Base-by-base conservation (phyloP, 2,329 filamentous ascomycete genomes). In the Coniochaeta pulveracea region DNA sequence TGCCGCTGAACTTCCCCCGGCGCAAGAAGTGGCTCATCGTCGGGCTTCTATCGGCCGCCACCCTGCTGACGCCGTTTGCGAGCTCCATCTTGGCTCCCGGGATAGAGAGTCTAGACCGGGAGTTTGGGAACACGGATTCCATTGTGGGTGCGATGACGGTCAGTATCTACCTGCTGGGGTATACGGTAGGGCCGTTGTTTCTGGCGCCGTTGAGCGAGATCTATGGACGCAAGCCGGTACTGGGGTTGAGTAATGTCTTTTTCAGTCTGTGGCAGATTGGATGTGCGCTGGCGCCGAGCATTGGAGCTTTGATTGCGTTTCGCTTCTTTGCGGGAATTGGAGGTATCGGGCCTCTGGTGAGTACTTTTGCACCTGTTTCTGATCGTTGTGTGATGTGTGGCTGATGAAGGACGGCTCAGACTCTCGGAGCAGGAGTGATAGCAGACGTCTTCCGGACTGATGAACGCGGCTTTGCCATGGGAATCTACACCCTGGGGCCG, bases 241-340 rank as follows among this genome's bases (percentile, higher is more conserved):
- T 80, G 39, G 63, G 68, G 15, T 50, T 46, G 3, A 69, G 72
- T 37, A 82, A 76, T 40, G 46, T 64, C 5, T 60, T 74, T 37
- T 83, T 81, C 49, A 64, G 73, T 36, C 47, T 69, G 2, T 80
- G 74, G 58, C 72, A 71, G 28, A 65, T 83, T 40, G 77, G 72
- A 0, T 80, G 76, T 37, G 80, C 74, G 2, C 56, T 81, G 4
- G 62, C 74, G 0, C 68, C 69, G 1, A 53, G 49, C 5, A 57
- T 81, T 31, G 49, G 50, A 12, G 54, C 66, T 24, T 61, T 81
- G 28, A 66, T 80, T 19, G 61, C 65, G 2, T 81, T 75, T 45
- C 63, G 71, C 10, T 72, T 76, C 45, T 51, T 74, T 27, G 66
- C 68, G 4, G 77, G 76, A 0, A 50, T 80, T 3, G 69, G 73